Conservation (phyloP, 805 yeast species). For the Candida manassasensis region DNA sequence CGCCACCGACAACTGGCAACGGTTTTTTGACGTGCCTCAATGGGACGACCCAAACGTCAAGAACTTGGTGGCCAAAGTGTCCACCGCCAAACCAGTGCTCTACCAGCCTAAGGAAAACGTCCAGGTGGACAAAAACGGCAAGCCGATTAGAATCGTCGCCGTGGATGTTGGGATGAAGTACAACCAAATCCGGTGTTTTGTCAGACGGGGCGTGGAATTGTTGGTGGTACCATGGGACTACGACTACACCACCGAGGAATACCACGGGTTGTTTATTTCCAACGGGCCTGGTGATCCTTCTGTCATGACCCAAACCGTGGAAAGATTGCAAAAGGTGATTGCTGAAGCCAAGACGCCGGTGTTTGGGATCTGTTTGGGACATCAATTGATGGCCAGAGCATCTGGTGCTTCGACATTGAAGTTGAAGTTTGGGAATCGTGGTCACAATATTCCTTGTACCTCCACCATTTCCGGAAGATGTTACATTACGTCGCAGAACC, state of each 20-base stretch:
- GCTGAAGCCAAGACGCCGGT: slow-evolving; percentile 74
- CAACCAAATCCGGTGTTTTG: slow-evolving; percentile 96
- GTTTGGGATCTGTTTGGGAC: slow-evolving; percentile 98
- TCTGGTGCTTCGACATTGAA: slow-evolving; percentile 90
- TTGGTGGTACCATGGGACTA: slow-evolving; percentile 95
- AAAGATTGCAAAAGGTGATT: slow-evolving; percentile 53
- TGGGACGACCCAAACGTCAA: slow-evolving; percentile 91
- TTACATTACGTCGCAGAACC: slow-evolving; percentile 98
- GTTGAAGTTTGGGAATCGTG: slow-evolving; percentile 97
- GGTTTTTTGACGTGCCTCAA: slow-evolving; percentile 68
- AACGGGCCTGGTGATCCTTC: slow-evolving; percentile 99
- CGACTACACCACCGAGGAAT: slow-evolving; percentile 73
- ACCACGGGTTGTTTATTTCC: slow-evolving; percentile 92
- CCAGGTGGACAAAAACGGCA: slow-evolving; percentile 63
- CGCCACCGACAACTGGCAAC: slow-evolving; percentile 46
- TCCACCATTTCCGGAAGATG: slow-evolving; percentile 88
- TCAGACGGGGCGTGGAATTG: slow-evolving; percentile 92
- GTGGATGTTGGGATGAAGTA: slow-evolving; percentile 97
- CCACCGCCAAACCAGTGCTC: slow-evolving; percentile 67
- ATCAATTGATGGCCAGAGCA: slow-evolving; percentile 92
- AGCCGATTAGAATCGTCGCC: slow-evolving; percentile 76
- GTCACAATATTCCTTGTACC: slow-evolving; percentile 96
- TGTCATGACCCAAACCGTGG: slow-evolving; percentile 65
- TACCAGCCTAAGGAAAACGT: slow-evolving; percentile 63
- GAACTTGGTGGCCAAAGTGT: slow-evolving; percentile 89